These are phyloP conservation scores for Populus tomentosa DNA, from an alignment of 441 rosid genomes.

Conservation along the genomic window DNA sequence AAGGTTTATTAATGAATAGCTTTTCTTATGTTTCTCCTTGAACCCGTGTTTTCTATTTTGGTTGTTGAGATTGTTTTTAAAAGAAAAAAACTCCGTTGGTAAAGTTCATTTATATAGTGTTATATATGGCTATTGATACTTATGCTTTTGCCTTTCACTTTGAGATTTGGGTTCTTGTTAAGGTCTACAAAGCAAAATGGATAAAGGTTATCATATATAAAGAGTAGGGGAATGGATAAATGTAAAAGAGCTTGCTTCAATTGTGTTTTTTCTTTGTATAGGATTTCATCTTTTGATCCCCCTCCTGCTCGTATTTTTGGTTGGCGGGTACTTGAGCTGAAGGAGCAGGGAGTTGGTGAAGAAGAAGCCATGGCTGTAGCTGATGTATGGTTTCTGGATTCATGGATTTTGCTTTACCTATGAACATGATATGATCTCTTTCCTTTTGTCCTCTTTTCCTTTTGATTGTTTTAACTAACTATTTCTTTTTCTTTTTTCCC, in stretches of 20 bases:
- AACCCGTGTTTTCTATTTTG: no score
- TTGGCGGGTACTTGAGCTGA: constrained; percentile 64
- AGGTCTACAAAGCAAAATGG: background rate
- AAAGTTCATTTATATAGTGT: background rate
- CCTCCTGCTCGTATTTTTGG: constrained; percentile 69
- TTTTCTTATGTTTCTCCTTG: no score
- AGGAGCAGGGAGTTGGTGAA: constrained; percentile 62
- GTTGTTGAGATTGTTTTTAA: background rate
- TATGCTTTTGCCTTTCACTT: background rate
- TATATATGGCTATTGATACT: background rate
- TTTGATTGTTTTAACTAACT: background rate
- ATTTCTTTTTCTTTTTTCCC: background rate
- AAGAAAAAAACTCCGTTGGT: background rate
- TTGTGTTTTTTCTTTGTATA: constrained; percentile 20
- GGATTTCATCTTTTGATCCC: constrained; percentile 54
- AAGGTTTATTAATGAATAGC: no score
- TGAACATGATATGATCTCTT: background rate
- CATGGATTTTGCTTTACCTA: background rate
- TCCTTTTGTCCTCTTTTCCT: background rate
- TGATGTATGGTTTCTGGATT: constrained; percentile 44
- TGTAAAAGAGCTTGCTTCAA: background rate
- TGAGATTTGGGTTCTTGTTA: background rate
- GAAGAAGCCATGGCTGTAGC: constrained; percentile 75
- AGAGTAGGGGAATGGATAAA: background rate
- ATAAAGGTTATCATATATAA: no score